Evolutionary conservation across 768 basidiomycete species (phyloP), one percentile per base, ranked within the genome.

Genomic region (Rhizopogon vesiculosus): DNA sequence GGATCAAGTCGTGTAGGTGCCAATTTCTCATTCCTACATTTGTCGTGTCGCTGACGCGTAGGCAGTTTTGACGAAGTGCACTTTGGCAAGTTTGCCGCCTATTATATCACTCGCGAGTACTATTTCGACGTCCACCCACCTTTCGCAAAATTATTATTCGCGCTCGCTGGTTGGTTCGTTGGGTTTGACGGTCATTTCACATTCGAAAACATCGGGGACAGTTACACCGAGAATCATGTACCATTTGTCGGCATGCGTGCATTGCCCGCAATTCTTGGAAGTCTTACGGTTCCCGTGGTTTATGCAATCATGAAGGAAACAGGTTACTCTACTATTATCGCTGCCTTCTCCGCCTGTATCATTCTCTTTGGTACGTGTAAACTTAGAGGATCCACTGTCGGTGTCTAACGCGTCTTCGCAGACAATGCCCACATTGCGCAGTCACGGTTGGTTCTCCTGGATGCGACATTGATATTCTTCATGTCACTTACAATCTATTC

Each of bases 51-150:
- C 54, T 59, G 45, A 59, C 43, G 38, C 51, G 33, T 51, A 49
- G 44, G 39, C 62, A 95, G 93, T 46, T 98, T 98, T 67, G 95
- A 98, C 68, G 95, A 98, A 74, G 96, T 98, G 12, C 96, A 98
- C 68, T 98, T 98, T 67, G 96, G 96, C 59, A 97, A 98, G 72
- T 99, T 99, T 68, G 95, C 97, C 12, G 84, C 91, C 5, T 91
- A 93, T 72, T 99, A 99, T 72, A 86, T 98, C 67, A 76, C 76
- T 45, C 82, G 96, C 60, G 84, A 97, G 72, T 99, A 98, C 76
- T 98, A 98, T 74, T 99, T 99, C 77, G 97, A 99, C 69, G 96
- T 99, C 7, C 97, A 99, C 65, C 97, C 97, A 39, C 97, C 97
- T 2, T 83, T 98, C 51, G 95, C 97, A 42, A 99, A 99, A 70